These are phyloP conservation scores for Mortierella sp. DNA, from an alignment of 371 early-diverging fungal species.

Conservation along the genomic window DNA sequence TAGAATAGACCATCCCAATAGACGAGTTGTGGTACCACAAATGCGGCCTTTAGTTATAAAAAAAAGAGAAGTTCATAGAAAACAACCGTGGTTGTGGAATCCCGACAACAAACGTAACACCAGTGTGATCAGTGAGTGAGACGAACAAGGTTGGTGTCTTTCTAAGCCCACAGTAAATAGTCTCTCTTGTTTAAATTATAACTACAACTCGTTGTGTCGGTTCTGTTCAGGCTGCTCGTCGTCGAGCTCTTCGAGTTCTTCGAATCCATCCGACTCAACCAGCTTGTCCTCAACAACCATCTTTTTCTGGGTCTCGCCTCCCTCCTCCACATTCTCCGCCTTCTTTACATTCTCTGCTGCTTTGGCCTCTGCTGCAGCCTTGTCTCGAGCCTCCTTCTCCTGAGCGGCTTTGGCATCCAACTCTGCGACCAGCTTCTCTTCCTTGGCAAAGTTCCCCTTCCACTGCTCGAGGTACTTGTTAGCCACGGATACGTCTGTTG, in stretches of 20 bases:
- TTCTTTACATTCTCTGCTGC: constrained; percentile 2
- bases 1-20: too few species aligned
- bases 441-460: constrained; percentile 65
- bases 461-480: constrained; percentile 50
- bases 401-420: constrained; percentile 60
- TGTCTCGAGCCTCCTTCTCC: constrained; percentile 26
- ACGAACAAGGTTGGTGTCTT: neutral
- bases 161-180: too few species aligned
- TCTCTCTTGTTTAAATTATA: neutral
- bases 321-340: constrained; percentile 12
- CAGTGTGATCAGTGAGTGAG: neutral
- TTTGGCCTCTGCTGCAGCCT: constrained; percentile 42
- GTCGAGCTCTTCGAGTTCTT: neutral
- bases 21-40: too few species aligned
- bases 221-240: neutral
- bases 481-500: constrained; percentile 77
- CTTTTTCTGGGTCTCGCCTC: neutral
- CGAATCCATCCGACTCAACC: neutral
- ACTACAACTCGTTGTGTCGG: neutral
- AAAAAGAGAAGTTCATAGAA: too few species aligned
- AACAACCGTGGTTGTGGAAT: too few species aligned
- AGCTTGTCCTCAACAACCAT: neutral
- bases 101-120: neutral
- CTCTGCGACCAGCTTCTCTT: constrained; percentile 70
- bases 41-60: too few species aligned